Evolutionary conservation across 2,329 filamentous ascomycete genomes (phyloP).

Genomic region (Ascochyta rabiei): DNA sequence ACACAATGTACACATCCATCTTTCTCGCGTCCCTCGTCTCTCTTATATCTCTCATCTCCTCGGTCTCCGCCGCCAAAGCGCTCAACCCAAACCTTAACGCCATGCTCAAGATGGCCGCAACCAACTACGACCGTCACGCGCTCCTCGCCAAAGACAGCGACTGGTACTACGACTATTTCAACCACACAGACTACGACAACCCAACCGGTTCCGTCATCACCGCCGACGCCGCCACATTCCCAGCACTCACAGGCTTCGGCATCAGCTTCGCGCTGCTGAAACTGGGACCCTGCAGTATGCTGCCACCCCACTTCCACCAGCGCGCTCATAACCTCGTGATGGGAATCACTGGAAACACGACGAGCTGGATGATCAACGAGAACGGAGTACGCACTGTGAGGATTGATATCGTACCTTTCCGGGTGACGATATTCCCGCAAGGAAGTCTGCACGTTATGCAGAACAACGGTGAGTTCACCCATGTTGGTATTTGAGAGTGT

Average conservation of each 20-base stretch:
- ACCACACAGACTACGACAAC: slow-evolving; percentile 52
- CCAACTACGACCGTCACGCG: slow-evolving; percentile 53
- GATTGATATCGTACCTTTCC: slow-evolving; percentile 51
- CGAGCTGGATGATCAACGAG: slow-evolving; percentile 60
- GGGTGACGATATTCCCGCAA: slow-evolving; percentile 59
- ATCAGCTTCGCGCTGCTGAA: slow-evolving; percentile 55
- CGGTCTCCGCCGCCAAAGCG: slow-evolving; percentile 50
- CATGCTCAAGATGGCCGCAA: slow-evolving; percentile 47
- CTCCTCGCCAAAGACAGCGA: slow-evolving; percentile 51
- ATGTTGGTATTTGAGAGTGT: background rate
- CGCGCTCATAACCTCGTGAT: slow-evolving; percentile 59
- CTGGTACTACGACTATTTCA: slow-evolving; percentile 59
- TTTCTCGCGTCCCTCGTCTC: slow-evolving; percentile 13
- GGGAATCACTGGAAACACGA: slow-evolving; percentile 55
- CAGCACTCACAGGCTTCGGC: slow-evolving; percentile 54
- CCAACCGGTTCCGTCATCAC: slow-evolving; percentile 58
- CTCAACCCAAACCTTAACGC: slow-evolving; percentile 50
- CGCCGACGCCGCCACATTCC: slow-evolving; percentile 60
- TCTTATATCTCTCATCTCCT: slow-evolving; percentile 19
- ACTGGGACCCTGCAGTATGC: slow-evolving; percentile 59
- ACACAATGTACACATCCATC: slow-evolving; percentile 4
- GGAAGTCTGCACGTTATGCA: slow-evolving; percentile 59
- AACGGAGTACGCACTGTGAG: slow-evolving; percentile 55
- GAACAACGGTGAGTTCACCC: slow-evolving; percentile 52
- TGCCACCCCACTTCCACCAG: slow-evolving; percentile 59